Base-by-base conservation (phyloP, 2,329 filamentous ascomycete genomes). In the Aspergillus ruber region DNA sequence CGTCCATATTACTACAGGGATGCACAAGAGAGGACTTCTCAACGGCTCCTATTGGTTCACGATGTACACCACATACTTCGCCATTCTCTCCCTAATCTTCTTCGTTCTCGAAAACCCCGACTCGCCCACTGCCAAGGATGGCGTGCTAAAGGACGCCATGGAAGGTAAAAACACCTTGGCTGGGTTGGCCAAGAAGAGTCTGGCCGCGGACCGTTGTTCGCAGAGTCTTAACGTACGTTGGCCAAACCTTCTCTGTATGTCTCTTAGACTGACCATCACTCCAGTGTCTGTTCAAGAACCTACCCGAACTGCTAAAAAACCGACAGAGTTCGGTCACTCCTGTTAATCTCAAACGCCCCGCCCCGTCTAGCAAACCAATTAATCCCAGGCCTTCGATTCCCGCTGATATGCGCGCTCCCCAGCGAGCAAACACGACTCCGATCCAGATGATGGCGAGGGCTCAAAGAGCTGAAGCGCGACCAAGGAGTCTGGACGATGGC, bases 121-220 rank as follows among this genome's bases (percentile, higher is more conserved):
- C 48, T 81, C 75, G 44, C 69, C 76, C 0, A 80, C 78, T 2
- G 80, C 78, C 36, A 78, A 85, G 44, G 90, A 95, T 52, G 67
- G 69, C 18, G 85, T 96, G 18, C 74, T 96, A 50, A 84, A 84
- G 45, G 91, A 97, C 69, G 91, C 90, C 0, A 78, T 83, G 51
- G 86, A 89, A 53, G 93, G 91, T 15, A 87, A 87, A 61, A 85
- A 91, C 54, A 88, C 90, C 52, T 80, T 97, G 50, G 81, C 83
- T 44, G 83, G 82, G 13, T 77, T 97, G 49, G 86, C 90, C 2
- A 83, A 86, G 58, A 85, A 86, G 59, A 96, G 90, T 62, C 79
- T 94, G 76, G 90, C 90, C 32, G 93, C 93, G 3, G 89, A 96
- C 63, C 79, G 88, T 51, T 93, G 94, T 60, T 88, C 87, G 1